These are phyloP conservation scores for Chaetomiaceae sp. DNA, from an alignment of 2,329 filamentous ascomycete species.

Conservation along the genomic window DNA sequence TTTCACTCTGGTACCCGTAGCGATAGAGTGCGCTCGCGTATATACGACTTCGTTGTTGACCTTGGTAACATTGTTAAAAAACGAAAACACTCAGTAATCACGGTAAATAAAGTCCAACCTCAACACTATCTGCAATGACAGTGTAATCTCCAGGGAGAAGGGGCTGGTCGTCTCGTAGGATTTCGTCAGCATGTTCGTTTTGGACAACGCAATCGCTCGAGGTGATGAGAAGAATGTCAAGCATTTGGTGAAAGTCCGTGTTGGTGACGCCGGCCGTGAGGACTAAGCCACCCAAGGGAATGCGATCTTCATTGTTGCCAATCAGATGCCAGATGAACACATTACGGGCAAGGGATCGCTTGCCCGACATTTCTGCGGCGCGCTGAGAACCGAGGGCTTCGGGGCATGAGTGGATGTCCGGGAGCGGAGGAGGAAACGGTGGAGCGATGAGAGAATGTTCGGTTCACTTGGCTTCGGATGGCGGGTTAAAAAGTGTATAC, in stretches of 20 bases:
- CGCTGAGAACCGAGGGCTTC: background rate
- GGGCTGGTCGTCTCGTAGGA: constrained; percentile 1
- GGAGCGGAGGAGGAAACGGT: background rate
- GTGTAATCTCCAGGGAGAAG: background rate
- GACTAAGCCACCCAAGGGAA: constrained; percentile 3
- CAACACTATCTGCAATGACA: background rate
- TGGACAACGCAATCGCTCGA: background rate
- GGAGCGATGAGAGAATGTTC: background rate
- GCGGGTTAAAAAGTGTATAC: no score
- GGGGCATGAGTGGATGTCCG: background rate
- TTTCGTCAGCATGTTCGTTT: background rate
- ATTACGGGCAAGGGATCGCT: background rate
- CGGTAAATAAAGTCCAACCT: background rate
- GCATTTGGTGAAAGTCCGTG: background rate
- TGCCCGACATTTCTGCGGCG: constrained; percentile 1
- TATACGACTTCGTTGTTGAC: constrained; percentile 3
- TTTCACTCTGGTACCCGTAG: background rate
- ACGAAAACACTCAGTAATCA: background rate
- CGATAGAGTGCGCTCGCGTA: background rate
- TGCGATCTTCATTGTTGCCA: background rate
- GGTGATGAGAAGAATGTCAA: constrained; percentile 2
- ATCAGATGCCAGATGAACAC: constrained; percentile 1
- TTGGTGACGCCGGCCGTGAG: background rate
- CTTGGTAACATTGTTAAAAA: constrained; percentile 2
- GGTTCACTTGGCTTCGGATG: background rate